Percentiles rank a stretch among this genome's conserved stretches.
Evolutionary conservation across 257 asterid species (phyloP).

Genomic region (Ajuga chamaepitys): DNA sequence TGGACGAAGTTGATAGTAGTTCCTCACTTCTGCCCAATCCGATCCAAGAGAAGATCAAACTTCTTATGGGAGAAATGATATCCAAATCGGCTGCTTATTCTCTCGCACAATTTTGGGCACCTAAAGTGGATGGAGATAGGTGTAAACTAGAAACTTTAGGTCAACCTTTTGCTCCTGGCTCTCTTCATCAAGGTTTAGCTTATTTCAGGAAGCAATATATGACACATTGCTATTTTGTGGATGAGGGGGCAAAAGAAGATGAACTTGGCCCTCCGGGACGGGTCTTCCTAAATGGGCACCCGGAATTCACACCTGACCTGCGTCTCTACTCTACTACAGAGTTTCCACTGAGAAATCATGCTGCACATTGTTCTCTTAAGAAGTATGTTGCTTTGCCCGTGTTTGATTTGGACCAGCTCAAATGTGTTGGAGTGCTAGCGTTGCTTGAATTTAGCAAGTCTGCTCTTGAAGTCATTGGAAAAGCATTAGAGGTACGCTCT

Average conservation of each 20-base stretch:
- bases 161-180: not conserved
- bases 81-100: too few species aligned
- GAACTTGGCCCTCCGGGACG: too few species aligned
- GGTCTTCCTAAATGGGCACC: not conserved
- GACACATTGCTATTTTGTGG: not conserved
- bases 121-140: too few species aligned
- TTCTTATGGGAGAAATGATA: too few species aligned
- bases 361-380: not conserved
- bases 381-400: not conserved
- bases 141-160: too few species aligned
- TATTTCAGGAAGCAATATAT: not conserved
- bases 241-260: not conserved
- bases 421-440: conserved; percentile 19
- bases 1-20: not conserved
- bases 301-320: not conserved
- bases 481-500: not conserved
- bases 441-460: not conserved
- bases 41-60: too few species aligned
- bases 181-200: not conserved
- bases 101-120: too few species aligned
- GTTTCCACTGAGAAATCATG: not conserved
- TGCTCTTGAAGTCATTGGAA: too few species aligned
- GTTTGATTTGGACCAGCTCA: not conserved
- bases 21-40: too few species aligned
- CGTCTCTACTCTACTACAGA: conserved; percentile 6